Evolutionary conservation across 1,139 yeast genomes (phyloP), one percentile per base, ranked within the genome.

Genomic region (Debaryomyces robertsiae): DNA sequence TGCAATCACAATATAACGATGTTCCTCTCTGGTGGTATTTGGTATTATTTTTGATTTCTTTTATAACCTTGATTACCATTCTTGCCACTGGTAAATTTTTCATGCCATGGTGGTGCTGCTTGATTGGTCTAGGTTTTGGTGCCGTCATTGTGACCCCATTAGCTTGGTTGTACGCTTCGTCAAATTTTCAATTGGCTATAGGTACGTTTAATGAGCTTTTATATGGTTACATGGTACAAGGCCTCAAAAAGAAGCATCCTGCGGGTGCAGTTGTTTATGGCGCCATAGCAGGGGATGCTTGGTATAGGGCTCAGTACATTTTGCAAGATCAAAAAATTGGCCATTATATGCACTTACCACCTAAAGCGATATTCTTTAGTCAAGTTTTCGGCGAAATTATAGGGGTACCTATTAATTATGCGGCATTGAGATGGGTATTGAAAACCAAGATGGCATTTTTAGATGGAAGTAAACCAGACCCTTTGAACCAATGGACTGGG

Each of bases 401-500:
- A 10, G 80, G 80, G 1, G 69, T 75, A 16, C 79, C 79, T 2
- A 60, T 74, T 46, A 75, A 75, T 48, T 75, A 73, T 47, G 38
- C 65, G n/a, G 73, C 77, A 1, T 54, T 74, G 34, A 58, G 67
- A 39, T 75, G 79, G 79, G 75, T 74, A 9, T 47, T 75, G 29
- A 46, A 48, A 3, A 56, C 69, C 17, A 75, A 75, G 45, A 45
- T 61, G 37, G 69, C 62, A 3, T 75, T 52, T 41, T 53, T 75
- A 30, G 54, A 54, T 11, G 79, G 79, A 1, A 46, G 53, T 2
- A 52, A 55, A 30, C 51, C 45, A 1, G 80, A 75, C 46, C 77
- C 78, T 0, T 54, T 74, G 18, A 73, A 73, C 46, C 80, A 75
- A 52, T 76, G 80, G 80, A 74, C 79, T 1, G 79, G 77, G 3